Evolutionary conservation across 208 protist species (phyloP).

Genomic region (Cochliopodium minus): DNA sequence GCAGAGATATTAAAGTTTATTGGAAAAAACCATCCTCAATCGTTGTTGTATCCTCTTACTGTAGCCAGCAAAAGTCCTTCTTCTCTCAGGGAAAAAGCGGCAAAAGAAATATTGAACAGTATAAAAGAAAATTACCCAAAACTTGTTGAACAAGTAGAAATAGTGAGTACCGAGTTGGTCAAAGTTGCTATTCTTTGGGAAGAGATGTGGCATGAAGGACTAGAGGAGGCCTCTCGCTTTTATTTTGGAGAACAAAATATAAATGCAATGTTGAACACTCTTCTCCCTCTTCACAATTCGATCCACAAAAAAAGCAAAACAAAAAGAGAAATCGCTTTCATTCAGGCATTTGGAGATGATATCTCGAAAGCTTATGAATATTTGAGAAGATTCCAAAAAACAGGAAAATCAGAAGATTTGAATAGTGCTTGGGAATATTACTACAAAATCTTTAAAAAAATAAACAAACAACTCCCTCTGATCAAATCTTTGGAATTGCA

Average conservation of each 20-base stretch:
- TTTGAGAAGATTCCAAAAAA: conserved; percentile 50
- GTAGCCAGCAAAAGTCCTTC: conserved; percentile 65
- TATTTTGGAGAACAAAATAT: conserved; percentile 83
- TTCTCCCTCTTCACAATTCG: conserved; percentile 81
- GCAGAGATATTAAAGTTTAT: too few species aligned
- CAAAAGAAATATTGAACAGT: background rate
- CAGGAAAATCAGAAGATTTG: conserved; percentile 55
- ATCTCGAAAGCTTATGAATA: conserved; percentile 48
- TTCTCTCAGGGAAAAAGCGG: background rate
- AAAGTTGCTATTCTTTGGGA: conserved; percentile 91
- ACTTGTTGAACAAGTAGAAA: conserved; percentile 74
- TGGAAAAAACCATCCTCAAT: conserved; percentile 92
- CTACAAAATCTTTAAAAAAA: conserved; percentile 75
- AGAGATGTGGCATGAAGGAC: conserved; percentile 72
- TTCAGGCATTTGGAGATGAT: conserved; percentile 56
- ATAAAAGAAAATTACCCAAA: conserved; percentile 6
- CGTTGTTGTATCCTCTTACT: conserved; percentile 94
- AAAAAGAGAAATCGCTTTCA: conserved; percentile 79
- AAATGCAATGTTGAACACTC: conserved; percentile 59
- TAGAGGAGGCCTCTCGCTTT: conserved; percentile 79
- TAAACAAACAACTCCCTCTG: conserved; percentile 78
- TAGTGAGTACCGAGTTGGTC: conserved; percentile 91
- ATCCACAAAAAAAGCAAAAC: conserved; percentile 70
- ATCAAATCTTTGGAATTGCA: conserved; percentile 83
- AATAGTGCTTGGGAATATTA: conserved; percentile 84